Base-by-base conservation (phyloP, 2,329 filamentous ascomycete species). In the Cytospora paraplurivora region DNA sequence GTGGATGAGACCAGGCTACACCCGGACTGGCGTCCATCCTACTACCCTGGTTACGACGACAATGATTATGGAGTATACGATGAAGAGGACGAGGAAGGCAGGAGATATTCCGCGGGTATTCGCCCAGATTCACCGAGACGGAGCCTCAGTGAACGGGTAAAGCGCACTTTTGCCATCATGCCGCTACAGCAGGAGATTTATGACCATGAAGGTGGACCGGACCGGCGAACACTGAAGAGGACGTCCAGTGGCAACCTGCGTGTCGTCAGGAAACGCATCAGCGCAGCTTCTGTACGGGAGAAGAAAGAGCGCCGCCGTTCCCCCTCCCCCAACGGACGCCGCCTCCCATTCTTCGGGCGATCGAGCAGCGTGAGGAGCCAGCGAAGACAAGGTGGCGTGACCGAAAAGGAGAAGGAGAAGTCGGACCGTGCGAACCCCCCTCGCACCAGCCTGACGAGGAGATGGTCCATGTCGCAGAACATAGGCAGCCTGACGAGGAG, bases 21-120 rank as follows among this genome's bases (percentile, higher is more conserved):
- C 71, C 85, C 86, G 1, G 82, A 83, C 69, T 88, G 86, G 86
- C 79, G 82, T 7, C 85, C 86, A n/a, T 74, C 81, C 15, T 80
- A 81, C 68, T 76, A 62, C 44, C n/a, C 74, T 1, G 75, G 78
- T 27, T 69, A 73, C 49, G 71, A 73, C 3, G 58, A 67, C 2
- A 68, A 68, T 8, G 70, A 73, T 53, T 41, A 60, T 32, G 70
- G 64, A 33, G 68, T 69, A 15, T 68, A 70, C 44, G 72, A 75
- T 17, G 73, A 74, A 1, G 71, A 75, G 17, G 72, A 69, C 32
- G 72, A 73, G 19, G 72, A 72, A 44, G 69, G 70, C 15, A 62
- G 52, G 69, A 73, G 59, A 15, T 65, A 66, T 27, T 62, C 62
- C 6, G 78, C 12, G 79, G 76, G 57, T 83, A 85, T 66, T 80